Conservation (phyloP, 2,329 filamentous ascomycete species). For the Phoma sp. region DNA sequence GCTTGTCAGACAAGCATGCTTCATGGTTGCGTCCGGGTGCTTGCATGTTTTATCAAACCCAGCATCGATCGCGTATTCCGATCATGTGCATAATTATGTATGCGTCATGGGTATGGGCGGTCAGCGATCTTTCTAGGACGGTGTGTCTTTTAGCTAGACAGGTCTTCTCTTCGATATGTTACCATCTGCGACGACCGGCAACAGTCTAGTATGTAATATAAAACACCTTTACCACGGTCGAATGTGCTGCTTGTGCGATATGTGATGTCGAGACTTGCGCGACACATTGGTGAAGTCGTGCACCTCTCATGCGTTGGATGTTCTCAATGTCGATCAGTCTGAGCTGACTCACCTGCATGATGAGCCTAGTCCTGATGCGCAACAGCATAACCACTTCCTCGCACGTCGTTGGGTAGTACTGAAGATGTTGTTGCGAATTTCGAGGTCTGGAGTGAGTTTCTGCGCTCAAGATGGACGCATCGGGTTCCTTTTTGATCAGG, state of each 20-base stretch:
- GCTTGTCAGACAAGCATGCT: constrained; percentile 16
- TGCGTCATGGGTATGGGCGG: constrained; percentile 20
- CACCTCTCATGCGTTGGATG: background rate
- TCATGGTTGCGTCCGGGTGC: constrained; percentile 21
- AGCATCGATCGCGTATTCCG: constrained; percentile 22
- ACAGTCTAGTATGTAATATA: constrained; percentile 36
- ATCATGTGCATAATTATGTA: constrained; percentile 29
- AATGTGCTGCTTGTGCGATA: background rate
- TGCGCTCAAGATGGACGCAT: background rate
- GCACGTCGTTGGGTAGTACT: background rate
- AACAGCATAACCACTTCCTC: background rate
- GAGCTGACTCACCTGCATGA: background rate
- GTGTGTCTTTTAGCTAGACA: constrained; percentile 34
- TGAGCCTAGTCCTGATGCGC: background rate
- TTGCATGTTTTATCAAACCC: constrained; percentile 27
- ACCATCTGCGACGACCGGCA: constrained; percentile 34
- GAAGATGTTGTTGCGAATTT: background rate
- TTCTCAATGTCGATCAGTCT: background rate
- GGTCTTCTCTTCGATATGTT: constrained; percentile 39
- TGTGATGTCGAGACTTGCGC: background rate
- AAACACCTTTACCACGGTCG: constrained; percentile 28
- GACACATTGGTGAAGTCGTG: background rate
- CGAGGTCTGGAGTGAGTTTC: background rate
- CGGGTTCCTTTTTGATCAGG: background rate
- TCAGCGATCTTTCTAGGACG: constrained; percentile 28